Evolutionary conservation across 2,329 filamentous ascomycete genomes (phyloP), one percentile per base, ranked within the genome.

Genomic region (Alternaria ethzedia): DNA sequence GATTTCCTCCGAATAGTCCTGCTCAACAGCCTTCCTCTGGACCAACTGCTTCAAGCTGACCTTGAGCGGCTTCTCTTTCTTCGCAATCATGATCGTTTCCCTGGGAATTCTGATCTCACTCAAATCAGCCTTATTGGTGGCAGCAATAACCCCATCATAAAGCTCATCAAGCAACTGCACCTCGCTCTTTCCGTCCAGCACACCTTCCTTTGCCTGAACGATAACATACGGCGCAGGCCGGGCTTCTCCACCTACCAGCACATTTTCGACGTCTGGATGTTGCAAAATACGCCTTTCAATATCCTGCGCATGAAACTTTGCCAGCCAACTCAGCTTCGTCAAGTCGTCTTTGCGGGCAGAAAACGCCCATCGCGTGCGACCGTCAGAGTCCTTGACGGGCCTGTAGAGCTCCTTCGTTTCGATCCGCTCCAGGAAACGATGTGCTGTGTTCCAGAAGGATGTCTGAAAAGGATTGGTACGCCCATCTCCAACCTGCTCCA

Each of bases 321-420:
- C 66, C 9, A 72, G 45, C 51, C 65, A 69, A 47, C 43, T 56
- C 26, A 73, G 56, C 57, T 73, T 72, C 15, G 67, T 70, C 61
- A 72, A 51, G 54, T 73, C 71, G 28, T 73, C 70, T 54, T 70
- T 73, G 25, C 68, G 63, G 1, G 64, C 56, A 2, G 41, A 52
- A 41, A 70, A 70, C 12, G 50, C 45, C 70, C 71, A 74, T 47
- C 67, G 43, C 7, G 64, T 70, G 6, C 54, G 47, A 7, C 68
- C 70, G 17, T 71, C 71, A n/a, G 23, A 23, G 30, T 69, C 71
- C 41, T 57, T 65, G 76, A 80, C 13, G 44, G 70, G 23, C 64
- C 61, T 41, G 73, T 70, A 81, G 0, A 83, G 63, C 50, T 83
- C 81, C 15, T 72, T 75, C 21, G 79, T 81, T 6, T 67, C 68